Evolutionary conservation across 192 early-diverging fungal genomes (phyloP), one percentile per base, ranked within the genome.

Genomic region (Coemansia sp.): DNA sequence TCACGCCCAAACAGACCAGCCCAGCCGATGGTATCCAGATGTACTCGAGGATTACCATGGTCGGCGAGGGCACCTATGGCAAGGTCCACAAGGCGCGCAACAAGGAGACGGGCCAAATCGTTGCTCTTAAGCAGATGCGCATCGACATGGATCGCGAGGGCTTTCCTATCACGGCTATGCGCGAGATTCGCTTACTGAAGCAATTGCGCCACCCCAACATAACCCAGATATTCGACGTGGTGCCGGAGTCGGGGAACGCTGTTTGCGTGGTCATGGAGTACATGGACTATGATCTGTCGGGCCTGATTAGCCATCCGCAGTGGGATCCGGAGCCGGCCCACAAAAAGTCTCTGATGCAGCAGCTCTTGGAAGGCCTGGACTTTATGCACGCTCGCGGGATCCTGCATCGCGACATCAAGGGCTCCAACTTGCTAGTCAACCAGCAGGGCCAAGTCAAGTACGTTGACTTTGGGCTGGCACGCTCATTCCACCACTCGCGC

Each of bases 391-490:
- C 83, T 34, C 86, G 79, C 41, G 89, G 91, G 3, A 90, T 96
- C 59, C 82, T 97, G 18, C 94, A 96, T 62, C 90, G 94, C 20
- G 95, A 95, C 61, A 90, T 98, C 55, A 99, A 99, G 88, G 91
- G 92, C 81, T 92, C 92, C 11, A 97, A 97, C 77, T 66, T 97
- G 20, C 84, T 99, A 21, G 80, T 99, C 34, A 95, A 94, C 71
- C 88, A 86, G 39, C 70, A 83, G 26, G 95, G 96, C 25, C 87
- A 94, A 65, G 77, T 99, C 34, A 97, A 98, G 80, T 87, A 96
- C 61, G 94, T 95, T 26, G 97, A 99, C 83, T 99, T 99, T 87
- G 97, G 97, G 9, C 83, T 99, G 6, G 95, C 97, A 3, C 79
- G 95, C 14, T 75, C 89, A 8, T 87, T 92, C 59, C 84, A 90